A percentile compares a stretch with the other conserved stretches of the same genome.
Evolutionary conservation across 768 basidiomycete genomes (phyloP).

Genomic region (Podaxis sp.): DNA sequence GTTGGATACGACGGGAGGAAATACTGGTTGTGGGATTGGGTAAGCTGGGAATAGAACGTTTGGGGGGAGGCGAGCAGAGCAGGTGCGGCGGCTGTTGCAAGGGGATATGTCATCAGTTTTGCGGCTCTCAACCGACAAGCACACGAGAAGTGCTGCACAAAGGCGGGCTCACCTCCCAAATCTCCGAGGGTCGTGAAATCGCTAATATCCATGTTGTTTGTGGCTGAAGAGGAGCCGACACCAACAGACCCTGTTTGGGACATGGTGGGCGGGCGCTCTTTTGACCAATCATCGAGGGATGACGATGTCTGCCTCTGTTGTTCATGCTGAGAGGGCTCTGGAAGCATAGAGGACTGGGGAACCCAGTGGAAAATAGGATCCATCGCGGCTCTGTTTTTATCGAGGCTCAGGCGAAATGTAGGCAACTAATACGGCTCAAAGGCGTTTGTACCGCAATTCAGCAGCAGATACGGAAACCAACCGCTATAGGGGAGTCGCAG

Average conservation of each 20-base stretch:
- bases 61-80: constrained; percentile 39
- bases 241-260: constrained; percentile 21
- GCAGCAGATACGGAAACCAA: constrained; percentile 20
- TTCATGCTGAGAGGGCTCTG: constrained; percentile 30
- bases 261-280: constrained; percentile 35
- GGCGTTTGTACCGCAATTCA: constrained; percentile 19
- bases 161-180: constrained; percentile 35
- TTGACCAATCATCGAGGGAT: constrained; percentile 41
- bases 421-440: constrained; percentile 32
- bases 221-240: constrained; percentile 20
- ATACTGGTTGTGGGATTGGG: constrained; percentile 29
- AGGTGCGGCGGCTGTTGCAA: constrained; percentile 31
- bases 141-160: constrained; percentile 2
- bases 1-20: constrained; percentile 49
- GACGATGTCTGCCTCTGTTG: constrained; percentile 27
- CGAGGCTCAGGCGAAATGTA: constrained; percentile 25
- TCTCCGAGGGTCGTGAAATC: constrained; percentile 42
- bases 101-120: constrained; percentile 9
- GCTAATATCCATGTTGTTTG: constrained; percentile 34
- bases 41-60: constrained; percentile 34
- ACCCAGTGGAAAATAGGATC: constrained; percentile 47
- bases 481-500: constrained; percentile 25
- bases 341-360: constrained; percentile 32
- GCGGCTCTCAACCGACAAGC: background rate
- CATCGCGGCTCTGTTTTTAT: constrained; percentile 36